Base-by-base conservation (phyloP, 2,329 filamentous ascomycete genomes). In the Fusarium protoensiforme region DNA sequence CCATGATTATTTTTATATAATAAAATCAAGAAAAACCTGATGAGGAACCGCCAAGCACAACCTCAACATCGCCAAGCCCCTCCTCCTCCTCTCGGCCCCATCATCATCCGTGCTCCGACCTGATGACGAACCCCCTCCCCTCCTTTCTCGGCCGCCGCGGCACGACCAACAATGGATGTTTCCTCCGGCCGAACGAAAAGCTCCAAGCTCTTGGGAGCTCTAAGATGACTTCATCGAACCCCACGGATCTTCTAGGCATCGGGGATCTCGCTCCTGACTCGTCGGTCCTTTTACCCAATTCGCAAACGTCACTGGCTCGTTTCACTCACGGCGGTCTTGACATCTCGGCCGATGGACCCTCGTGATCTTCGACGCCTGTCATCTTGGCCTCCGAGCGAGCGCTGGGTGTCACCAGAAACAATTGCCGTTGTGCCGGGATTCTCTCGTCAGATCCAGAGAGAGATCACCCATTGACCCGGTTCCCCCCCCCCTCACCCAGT, bases 181-280 rank as follows among this genome's bases (percentile, higher is more conserved):
- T 51, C 41, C 22, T 22, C 41, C 14, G 53, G 22, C 20, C n/a
- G 16, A 24, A n/a, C 4, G 27, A 56, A 5, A 14, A 60, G 38
- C 39, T 60, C 20, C 8, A 24, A 46, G 41, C 22, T 24, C 57
- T 22, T n/a, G 20, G n/a, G 14, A 38, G 9, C 31, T 51, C 31
- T 11, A 14, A 18, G 11, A 61, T 64, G 61, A 64, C 61, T 58
- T 58, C 51, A 64, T 64, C 39, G 38, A 59, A 59, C 61, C 61
- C 61, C 61, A 24, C 61, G 39, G 51, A 64, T 64, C 61, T 20
- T 43, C 48, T 16, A 8, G 11, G n/a, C 46, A 48, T 48, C 16
- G 43, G 20, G 4, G 11, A 16, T 5, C 41, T 35, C 18, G 11
- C 24, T 31, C 39, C 58, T 61, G 58, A 61, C 58, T 61, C 43